These are phyloP conservation scores for Papiliotrema terrestris DNA, from an alignment of 1,284 basidiomycete genomes.

Conservation along the genomic window DNA sequence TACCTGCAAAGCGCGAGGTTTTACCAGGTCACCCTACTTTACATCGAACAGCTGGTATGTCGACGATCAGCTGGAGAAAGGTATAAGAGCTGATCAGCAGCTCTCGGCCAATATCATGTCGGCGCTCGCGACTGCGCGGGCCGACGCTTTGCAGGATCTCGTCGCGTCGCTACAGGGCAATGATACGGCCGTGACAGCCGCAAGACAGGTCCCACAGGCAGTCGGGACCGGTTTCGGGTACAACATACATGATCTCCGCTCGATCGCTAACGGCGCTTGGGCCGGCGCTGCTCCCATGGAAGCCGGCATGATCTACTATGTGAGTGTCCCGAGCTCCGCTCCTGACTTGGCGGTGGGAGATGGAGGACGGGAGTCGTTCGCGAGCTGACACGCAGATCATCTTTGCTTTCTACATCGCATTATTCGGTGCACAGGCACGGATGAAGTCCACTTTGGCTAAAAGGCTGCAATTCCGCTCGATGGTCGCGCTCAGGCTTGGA, in stretches of 20 bases:
- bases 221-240: slow-evolving; percentile 34
- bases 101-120: background rate
- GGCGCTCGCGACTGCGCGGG: slow-evolving; percentile 17
- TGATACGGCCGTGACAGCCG: slow-evolving; percentile 9
- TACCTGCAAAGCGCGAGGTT: slow-evolving; percentile 37
- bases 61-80: no score
- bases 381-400: slow-evolving; percentile 22
- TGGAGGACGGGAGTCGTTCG: background rate
- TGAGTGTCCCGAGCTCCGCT: slow-evolving; percentile 7
- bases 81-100: background rate
- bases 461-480: slow-evolving; percentile 23
- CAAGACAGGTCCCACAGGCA: slow-evolving; percentile 33
- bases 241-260: slow-evolving; percentile 33
- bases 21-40: slow-evolving; percentile 39
- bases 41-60: slow-evolving; percentile 32
- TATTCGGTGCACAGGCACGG: slow-evolving; percentile 24
- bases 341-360: background rate
- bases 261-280: slow-evolving; percentile 27
- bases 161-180: slow-evolving; percentile 11
- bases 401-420: slow-evolving; percentile 36
- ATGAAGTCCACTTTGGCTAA: slow-evolving; percentile 27
- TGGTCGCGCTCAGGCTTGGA: slow-evolving; percentile 25
- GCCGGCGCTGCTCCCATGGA: slow-evolving; percentile 40
- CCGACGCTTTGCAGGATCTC: slow-evolving; percentile 14
- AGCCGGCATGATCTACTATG: slow-evolving; percentile 41